phyloP scores from a whole-genome alignment of 768 basidiomycete species.

The Psilocybe cyanescens region DNA sequence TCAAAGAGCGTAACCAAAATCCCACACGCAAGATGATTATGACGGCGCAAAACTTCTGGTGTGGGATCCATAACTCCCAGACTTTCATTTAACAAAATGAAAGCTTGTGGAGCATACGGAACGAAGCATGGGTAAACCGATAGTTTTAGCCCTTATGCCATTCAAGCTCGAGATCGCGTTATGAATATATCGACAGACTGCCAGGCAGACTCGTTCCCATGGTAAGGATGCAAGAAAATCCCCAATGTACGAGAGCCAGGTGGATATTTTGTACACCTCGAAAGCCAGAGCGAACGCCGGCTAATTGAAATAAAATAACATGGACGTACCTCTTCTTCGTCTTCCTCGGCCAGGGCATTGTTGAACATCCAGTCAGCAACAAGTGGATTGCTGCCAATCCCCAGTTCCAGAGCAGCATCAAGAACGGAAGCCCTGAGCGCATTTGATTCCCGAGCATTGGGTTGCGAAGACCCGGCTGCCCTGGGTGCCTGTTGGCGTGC shows the following conservation, averaged over 20 bases:
- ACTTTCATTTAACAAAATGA: slow-evolving; percentile 10
- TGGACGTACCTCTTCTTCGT: slow-evolving; percentile 45
- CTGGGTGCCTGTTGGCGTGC: slow-evolving; percentile 8
- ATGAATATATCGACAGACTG: background rate
- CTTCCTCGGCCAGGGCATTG: slow-evolving; percentile 59
- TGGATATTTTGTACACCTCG: background rate
- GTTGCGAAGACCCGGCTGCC: background rate
- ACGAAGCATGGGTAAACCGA: background rate
- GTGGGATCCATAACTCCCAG: background rate
- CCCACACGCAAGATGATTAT: background rate
- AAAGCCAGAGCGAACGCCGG: too few relatives aligned
- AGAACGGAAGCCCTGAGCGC: slow-evolving; percentile 73
- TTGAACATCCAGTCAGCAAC: slow-evolving; percentile 78
- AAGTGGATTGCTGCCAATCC: slow-evolving; percentile 58
- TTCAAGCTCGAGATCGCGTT: background rate
- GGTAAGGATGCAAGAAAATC: background rate
- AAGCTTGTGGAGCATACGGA: background rate
- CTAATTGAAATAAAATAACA: background rate
- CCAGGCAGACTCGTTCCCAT: background rate
- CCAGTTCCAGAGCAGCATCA: slow-evolving; percentile 72
- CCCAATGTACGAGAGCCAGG: background rate
- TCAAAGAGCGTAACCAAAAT: background rate
- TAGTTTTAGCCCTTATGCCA: background rate
- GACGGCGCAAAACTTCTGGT: background rate
- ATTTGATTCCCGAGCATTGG: slow-evolving; percentile 53